phyloP scores from a whole-genome alignment of 1,139 yeast genomes.

The Ogataea hybrid region DNA sequence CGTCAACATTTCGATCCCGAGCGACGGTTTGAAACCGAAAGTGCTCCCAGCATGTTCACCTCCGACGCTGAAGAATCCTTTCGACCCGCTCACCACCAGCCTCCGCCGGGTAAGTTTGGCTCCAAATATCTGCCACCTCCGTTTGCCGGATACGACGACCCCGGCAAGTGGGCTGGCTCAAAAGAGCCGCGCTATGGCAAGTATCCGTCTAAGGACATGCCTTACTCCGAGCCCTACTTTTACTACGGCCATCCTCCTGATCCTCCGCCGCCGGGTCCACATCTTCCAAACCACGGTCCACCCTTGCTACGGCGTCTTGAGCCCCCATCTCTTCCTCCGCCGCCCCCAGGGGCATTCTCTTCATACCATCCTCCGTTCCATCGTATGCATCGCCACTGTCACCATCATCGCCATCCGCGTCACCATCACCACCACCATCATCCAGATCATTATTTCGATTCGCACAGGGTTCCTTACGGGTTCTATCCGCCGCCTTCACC shows the following conservation, averaged over 20 bases:
- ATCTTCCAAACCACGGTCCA: conserved; percentile 7
- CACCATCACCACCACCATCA: conserved; percentile 10
- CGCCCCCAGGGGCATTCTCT: conserved; percentile 7
- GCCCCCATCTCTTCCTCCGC: conserved; percentile 9
- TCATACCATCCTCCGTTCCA: conserved; percentile 5
- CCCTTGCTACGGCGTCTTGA: conserved; percentile 12
- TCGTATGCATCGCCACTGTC: conserved; percentile 7
- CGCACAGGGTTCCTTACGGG: conserved; percentile 13
- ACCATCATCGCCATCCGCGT: conserved; percentile 9
- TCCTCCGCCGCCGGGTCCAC: conserved; percentile 4
- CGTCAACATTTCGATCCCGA: conserved; percentile 2
- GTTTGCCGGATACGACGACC: neutral
- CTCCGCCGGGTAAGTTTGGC: neutral
- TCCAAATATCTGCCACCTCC: conserved; percentile 5
- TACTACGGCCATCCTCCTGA: conserved; percentile 9
- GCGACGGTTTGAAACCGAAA: neutral
- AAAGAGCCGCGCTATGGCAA: neutral
- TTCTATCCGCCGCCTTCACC: conserved; percentile 10
- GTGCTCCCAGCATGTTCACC: neutral
- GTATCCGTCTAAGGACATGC: neutral
- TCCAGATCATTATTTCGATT: conserved; percentile 10
- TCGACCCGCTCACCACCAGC: neutral
- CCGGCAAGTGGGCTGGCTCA: neutral
- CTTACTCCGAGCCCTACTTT: conserved; percentile 3
- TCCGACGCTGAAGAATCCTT: neutral